Base-by-base conservation (phyloP, 306 rosid species). In the Vicia sativa region DNA sequence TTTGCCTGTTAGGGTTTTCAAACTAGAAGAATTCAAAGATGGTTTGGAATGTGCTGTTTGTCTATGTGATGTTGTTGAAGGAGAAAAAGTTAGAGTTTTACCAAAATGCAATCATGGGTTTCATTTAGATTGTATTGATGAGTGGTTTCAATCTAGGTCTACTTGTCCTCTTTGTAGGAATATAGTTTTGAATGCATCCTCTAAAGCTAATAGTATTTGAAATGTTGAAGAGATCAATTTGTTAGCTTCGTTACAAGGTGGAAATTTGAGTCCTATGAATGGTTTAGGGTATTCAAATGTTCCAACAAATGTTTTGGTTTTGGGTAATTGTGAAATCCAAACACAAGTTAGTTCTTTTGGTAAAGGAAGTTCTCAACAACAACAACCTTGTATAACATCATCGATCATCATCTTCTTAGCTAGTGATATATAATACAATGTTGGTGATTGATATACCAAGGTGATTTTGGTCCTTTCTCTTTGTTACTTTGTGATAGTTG, bases 91-190 rank as follows among this genome's bases (percentile, higher is more conserved):
- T 0, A 83, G 96, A 60, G 74, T 90, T 63, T 83, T 93, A 16
- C 95, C 93, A 1, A 86, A 84, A 72, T 93, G 99, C 74, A 90
- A 78, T 76, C 99, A 93, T 82, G 99, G 97, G 7, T 93, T 93
- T 78, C 99, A 93, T 35, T 84, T 91, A 2, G 96, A 93, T 74
- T 93, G 99, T 68, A 93, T 93, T 4, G 99, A 90, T 74, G 90
- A 90, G 99, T 93, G 99, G 99, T 88, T 93, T 59, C 92, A 86
- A 37, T 90, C 89, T 1, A 95, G 88, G 75, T 81, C 96, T n/a
- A 90, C 97, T 0, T 93, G 96, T 14, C 99, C 99, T 4, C 89
- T 93, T 56, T 93, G 99, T 62, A 79, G 99, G 45, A 78, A 83
- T 80, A 79, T 88, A 0, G 87, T 93, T 42, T 76, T 76, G 7